Conservation (phyloP, 2,329 filamentous ascomycete genomes). For the Aureobasidium mangrovei region DNA sequence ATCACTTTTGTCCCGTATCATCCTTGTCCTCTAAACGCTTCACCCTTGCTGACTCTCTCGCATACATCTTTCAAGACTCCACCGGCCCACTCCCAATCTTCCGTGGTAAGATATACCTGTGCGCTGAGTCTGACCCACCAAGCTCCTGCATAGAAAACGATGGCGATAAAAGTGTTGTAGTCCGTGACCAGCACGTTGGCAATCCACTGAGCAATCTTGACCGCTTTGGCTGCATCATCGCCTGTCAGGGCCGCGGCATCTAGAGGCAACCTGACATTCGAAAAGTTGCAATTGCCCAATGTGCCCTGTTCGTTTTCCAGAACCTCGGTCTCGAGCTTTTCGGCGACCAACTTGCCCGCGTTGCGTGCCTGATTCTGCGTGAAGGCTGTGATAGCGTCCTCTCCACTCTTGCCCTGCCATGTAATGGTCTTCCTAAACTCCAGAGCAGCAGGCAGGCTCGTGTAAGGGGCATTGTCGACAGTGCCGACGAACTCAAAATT, state of each 20-base stretch:
- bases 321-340: conserved; percentile 58
- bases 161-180: conserved; percentile 64
- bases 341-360: conserved; percentile 53
- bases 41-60: conserved; percentile 40
- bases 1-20: not conserved
- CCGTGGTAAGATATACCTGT: conserved; percentile 73
- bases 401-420: conserved; percentile 46
- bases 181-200: conserved; percentile 36
- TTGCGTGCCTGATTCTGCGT: conserved; percentile 52
- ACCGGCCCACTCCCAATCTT: conserved; percentile 67
- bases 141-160: conserved; percentile 51
- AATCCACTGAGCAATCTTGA: conserved; percentile 35
- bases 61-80: conserved; percentile 50
- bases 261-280: conserved; percentile 66
- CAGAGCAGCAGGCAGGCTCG: conserved; percentile 64
- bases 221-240: conserved; percentile 24
- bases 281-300: conserved; percentile 58
- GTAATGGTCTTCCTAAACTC: conserved; percentile 52
- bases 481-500: conserved; percentile 16
- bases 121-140: conserved; percentile 68
- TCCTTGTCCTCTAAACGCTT: conserved; percentile 18
- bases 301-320: conserved; percentile 57
- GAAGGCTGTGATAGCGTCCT: conserved; percentile 59
- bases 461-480: conserved; percentile 60
- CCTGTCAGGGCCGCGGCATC: conserved; percentile 29